Evolutionary conservation across 148 eudicot genomes (phyloP).

Genomic region (Nepenthes mirabilis): DNA sequence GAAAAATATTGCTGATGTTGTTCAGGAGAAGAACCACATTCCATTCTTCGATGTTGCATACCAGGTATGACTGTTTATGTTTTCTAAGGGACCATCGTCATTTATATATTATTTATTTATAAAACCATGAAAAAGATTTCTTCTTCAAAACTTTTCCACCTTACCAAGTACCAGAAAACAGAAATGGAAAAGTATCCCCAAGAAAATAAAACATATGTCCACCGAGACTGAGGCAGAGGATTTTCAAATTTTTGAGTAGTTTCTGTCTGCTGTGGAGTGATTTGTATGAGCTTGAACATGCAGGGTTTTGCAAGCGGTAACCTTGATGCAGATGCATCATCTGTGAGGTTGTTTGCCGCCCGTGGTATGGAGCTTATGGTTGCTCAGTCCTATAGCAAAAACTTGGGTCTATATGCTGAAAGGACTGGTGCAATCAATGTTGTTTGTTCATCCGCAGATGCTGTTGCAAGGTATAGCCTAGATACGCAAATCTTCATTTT

Average conservation of each 20-base stretch:
- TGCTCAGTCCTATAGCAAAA: constrained; percentile 94
- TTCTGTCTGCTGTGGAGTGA: too few relatives aligned
- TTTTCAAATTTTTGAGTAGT: too few relatives aligned
- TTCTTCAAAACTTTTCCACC: too few relatives aligned
- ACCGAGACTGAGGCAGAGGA: too few relatives aligned
- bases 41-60: constrained; percentile 99
- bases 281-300: too few relatives aligned
- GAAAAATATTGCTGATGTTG: constrained; percentile 84
- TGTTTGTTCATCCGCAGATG: constrained; percentile 78
- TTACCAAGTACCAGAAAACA: too few relatives aligned
- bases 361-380: constrained; percentile 89
- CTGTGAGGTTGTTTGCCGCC: constrained; percentile 83
- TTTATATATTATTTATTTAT: not conserved
- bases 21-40: constrained; percentile 81
- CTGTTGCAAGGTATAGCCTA: constrained; percentile 51
- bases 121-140: too few relatives aligned
- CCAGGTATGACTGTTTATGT: constrained; percentile 37
- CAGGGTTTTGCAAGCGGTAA: constrained; percentile 99
- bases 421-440: constrained; percentile 93
- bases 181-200: too few relatives aligned
- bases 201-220: too few relatives aligned
- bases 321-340: constrained; percentile 92
- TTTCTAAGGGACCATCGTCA: not conserved
- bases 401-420: constrained; percentile 91
- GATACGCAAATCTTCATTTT: not conserved